A percentile compares a stretch with the other conserved stretches of the same genome.
Evolutionary conservation across 495 filamentous ascomycete genomes (phyloP).

Genomic region (Penicillium nucicola): DNA sequence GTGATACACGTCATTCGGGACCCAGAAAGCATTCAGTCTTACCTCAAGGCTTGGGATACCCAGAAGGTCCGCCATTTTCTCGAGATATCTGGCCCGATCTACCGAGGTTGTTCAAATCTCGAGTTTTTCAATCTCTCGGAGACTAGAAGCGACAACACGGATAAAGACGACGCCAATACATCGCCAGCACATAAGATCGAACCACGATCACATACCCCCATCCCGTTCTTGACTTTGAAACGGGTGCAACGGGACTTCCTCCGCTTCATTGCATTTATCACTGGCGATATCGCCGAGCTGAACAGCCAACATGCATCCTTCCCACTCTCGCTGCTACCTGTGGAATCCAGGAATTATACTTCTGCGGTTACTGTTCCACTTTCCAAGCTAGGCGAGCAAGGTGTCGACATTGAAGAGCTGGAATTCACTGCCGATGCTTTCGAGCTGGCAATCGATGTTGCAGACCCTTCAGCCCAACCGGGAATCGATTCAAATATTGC

Average conservation of each 20-base stretch:
- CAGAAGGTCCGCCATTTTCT: conserved; percentile 53
- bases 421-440: conserved; percentile 66
- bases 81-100: conserved; percentile 51
- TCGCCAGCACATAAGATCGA: conserved; percentile 30
- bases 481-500: conserved; percentile 35
- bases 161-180: conserved; percentile 29
- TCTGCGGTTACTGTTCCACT: conserved; percentile 60
- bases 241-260: conserved; percentile 68
- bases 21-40: conserved; percentile 56
- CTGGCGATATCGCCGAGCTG: conserved; percentile 48
- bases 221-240: conserved; percentile 64
- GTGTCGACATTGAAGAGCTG: conserved; percentile 59
- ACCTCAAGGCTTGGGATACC: conserved; percentile 57
- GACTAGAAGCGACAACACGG: conserved; percentile 19
- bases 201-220: conserved; percentile 36
- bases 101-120: conserved; percentile 64
- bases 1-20: conserved; percentile 72
- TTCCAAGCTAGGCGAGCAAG: conserved; percentile 53
- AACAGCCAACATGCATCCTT: conserved; percentile 63
- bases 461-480: conserved; percentile 23
- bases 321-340: conserved; percentile 62
- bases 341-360: conserved; percentile 60
- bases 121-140: conserved; percentile 72
- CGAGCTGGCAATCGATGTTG: conserved; percentile 60
- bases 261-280: conserved; percentile 62